Conservation (phyloP, 768 basidiomycete species). For the Coprinopsis cinerea region DNA sequence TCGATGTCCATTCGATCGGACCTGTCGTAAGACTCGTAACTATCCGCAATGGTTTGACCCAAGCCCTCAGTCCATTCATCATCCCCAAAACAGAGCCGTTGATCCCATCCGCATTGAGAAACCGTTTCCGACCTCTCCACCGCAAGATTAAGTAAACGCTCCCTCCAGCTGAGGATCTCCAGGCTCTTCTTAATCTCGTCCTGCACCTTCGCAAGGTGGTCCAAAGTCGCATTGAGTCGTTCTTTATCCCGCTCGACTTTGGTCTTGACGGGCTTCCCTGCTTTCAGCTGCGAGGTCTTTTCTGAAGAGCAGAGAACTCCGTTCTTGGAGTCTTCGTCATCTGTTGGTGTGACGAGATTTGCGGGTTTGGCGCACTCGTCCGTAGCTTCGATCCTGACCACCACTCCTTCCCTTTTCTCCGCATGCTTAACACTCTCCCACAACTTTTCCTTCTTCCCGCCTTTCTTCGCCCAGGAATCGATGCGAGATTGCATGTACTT, state of each 20-base stretch:
- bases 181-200: conserved; percentile 64
- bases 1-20: conserved; percentile 24
- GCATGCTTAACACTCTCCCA: conserved; percentile 74
- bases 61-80: conserved; percentile 65
- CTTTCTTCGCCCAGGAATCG: conserved; percentile 53
- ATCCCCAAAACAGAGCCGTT: conserved; percentile 77
- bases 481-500: conserved; percentile 65
- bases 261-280: conserved; percentile 29
- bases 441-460: conserved; percentile 56
- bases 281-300: background rate
- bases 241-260: conserved; percentile 53
- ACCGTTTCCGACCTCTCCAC: conserved; percentile 57
- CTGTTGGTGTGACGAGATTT: conserved; percentile 13
- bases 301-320: conserved; percentile 8
- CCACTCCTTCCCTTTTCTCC: conserved; percentile 65
- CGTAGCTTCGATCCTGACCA: conserved; percentile 36
- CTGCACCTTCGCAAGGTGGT: conserved; percentile 51
- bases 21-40: conserved; percentile 48
- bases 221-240: conserved; percentile 47
- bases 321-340: conserved; percentile 18
- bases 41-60: conserved; percentile 60
- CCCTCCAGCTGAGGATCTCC: conserved; percentile 67
- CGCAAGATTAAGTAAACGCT: conserved; percentile 61
- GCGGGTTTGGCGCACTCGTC: too few relatives aligned
- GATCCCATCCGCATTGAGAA: conserved; percentile 85